A percentile compares a stretch with the other conserved stretches of the same genome.
Conservation (phyloP, 2,329 filamentous ascomycete genomes). For the Diaporthe citrichinensis region DNA sequence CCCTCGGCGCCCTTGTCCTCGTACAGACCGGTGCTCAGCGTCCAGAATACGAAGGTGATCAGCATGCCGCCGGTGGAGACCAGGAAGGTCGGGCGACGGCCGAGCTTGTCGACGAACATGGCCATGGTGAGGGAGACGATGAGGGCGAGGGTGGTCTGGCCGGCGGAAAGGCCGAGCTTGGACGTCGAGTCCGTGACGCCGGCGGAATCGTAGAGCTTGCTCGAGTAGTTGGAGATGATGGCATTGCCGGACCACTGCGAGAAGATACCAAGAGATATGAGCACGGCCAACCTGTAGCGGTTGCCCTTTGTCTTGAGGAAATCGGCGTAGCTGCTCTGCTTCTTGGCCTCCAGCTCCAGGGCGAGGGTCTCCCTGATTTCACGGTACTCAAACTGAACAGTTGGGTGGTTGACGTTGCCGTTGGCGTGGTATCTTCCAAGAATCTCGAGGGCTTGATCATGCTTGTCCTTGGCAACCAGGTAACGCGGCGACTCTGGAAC, state of each 20-base stretch:
- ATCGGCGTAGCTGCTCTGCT: constrained; percentile 65
- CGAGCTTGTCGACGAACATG: constrained; percentile 67
- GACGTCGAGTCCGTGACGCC: constrained; percentile 62
- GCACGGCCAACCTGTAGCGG: constrained; percentile 66
- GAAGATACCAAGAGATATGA: constrained; percentile 70
- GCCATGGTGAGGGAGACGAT: constrained; percentile 66
- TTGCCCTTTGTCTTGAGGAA: constrained; percentile 70
- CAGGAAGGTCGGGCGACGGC: constrained; percentile 70
- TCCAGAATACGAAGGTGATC: constrained; percentile 66
- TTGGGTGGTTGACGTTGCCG: constrained; percentile 63
- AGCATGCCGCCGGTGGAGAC: constrained; percentile 59
- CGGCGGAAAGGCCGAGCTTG: constrained; percentile 62
- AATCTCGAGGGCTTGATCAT: constrained; percentile 67
- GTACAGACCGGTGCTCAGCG: constrained; percentile 60
- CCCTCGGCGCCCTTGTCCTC: constrained; percentile 55
- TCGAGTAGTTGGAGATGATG: constrained; percentile 71
- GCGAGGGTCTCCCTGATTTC: constrained; percentile 72
- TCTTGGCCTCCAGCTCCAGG: constrained; percentile 63
- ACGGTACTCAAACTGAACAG: constrained; percentile 70
- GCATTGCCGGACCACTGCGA: constrained; percentile 74
- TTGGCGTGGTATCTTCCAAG: constrained; percentile 71
- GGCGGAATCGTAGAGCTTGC: constrained; percentile 66
- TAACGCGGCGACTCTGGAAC: constrained; percentile 66
- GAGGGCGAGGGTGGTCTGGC: constrained; percentile 66
- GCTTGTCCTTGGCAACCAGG: constrained; percentile 51